phyloP scores from a whole-genome alignment of 331 rosid species.

The Telfairia occidentalis region DNA sequence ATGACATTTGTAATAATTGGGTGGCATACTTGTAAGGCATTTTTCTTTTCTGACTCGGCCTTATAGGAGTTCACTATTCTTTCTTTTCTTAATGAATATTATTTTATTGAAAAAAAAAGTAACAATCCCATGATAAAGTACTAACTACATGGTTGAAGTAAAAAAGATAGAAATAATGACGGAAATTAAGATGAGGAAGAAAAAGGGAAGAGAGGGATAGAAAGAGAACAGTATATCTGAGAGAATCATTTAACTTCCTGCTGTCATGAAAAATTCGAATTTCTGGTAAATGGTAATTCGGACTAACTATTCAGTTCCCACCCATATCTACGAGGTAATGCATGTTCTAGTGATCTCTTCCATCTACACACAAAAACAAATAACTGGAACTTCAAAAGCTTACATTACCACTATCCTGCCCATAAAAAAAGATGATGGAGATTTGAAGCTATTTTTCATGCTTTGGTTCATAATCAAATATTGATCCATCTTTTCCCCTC shows the following conservation, averaged over 20 bases:
- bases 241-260: background rate
- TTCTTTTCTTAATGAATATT: too few species aligned
- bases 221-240: background rate
- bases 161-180: background rate
- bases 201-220: background rate
- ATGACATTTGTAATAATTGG: too few species aligned
- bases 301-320: background rate
- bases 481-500: conserved; percentile 6
- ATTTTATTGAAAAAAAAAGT: too few species aligned
- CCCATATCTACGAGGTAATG: background rate
- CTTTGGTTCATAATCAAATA: conserved; percentile 2
- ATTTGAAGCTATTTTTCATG: conserved; percentile 6
- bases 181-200: background rate
- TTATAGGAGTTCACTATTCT: too few species aligned
- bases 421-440: background rate
- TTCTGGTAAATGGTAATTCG: background rate
- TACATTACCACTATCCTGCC: background rate
- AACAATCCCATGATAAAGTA: background rate
- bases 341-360: background rate
- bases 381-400: background rate
- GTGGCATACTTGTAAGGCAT: too few species aligned
- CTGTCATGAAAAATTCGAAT: background rate
- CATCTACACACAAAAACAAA: background rate
- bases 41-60: too few species aligned
- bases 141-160: background rate